Evolutionary conservation across 768 basidiomycete species (phyloP).

Genomic region (Trametes maxima): DNA sequence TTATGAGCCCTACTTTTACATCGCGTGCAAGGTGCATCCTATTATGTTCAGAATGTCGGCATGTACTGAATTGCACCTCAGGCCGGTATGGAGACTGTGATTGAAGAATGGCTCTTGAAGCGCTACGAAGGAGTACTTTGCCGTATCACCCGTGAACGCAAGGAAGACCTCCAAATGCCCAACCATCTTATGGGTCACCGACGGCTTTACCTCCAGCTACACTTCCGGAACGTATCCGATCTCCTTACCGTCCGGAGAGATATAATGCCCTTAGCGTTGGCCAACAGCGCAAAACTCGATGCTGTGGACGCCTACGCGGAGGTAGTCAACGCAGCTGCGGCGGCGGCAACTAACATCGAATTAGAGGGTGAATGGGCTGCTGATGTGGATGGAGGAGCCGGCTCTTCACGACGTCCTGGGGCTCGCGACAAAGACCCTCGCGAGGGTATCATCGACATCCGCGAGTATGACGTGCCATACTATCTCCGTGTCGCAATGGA

Average conservation of each 20-base stretch:
- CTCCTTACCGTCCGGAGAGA: constrained; percentile 87
- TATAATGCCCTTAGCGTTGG: constrained; percentile 83
- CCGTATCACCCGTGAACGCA: constrained; percentile 77
- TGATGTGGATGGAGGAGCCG: constrained; percentile 40
- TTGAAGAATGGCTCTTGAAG: constrained; percentile 96
- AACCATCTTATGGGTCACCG: constrained; percentile 97
- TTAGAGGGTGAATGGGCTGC: constrained; percentile 67
- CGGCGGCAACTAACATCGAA: constrained; percentile 65
- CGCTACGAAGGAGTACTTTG: constrained; percentile 86
- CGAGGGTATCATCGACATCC: constrained; percentile 90
- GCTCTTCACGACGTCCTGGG: constrained; percentile 29
- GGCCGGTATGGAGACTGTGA: constrained; percentile 82
- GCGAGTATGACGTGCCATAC: constrained; percentile 97
- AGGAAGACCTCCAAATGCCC: constrained; percentile 93
- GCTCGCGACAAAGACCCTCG: constrained; percentile 77
- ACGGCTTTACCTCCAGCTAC: constrained; percentile 83
- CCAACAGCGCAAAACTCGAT: constrained; percentile 89
- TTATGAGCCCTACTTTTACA: constrained; percentile 94
- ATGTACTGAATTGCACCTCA: constrained; percentile 31
- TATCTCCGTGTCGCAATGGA: constrained; percentile 99
- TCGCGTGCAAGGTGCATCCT: constrained; percentile 81
- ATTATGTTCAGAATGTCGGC: neutral
- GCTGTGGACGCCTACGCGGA: constrained; percentile 98
- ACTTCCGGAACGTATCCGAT: constrained; percentile 93
- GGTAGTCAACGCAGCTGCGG: constrained; percentile 80